phyloP scores from a whole-genome alignment of 2,329 filamentous ascomycete genomes.

The Colletotrichum sp. region DNA sequence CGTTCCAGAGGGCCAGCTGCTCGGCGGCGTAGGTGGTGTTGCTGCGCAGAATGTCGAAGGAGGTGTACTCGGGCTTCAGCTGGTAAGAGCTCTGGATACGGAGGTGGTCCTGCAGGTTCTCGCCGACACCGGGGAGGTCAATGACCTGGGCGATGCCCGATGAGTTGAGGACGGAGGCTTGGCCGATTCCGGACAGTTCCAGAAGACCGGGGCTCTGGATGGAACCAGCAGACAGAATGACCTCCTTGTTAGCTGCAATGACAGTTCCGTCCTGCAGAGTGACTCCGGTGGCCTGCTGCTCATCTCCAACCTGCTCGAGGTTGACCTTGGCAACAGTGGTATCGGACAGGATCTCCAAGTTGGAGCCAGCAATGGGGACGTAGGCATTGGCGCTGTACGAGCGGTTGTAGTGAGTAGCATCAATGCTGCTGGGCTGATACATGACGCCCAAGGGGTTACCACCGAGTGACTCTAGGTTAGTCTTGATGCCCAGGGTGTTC shows the following conservation, averaged over 20 bases:
- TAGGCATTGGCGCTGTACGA: conserved; percentile 53
- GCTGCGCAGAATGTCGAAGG: conserved; percentile 33
- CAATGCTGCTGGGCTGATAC: conserved; percentile 54
- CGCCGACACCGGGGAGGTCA: conserved; percentile 62
- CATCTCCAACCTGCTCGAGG: conserved; percentile 28
- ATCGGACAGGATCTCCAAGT: conserved; percentile 43
- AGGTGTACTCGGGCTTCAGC: conserved; percentile 34
- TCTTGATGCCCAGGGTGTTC: conserved; percentile 44
- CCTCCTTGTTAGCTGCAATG: conserved; percentile 32
- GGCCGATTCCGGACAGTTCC: conserved; percentile 62
- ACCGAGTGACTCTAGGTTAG: conserved; percentile 49
- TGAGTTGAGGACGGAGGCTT: conserved; percentile 47
- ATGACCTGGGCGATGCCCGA: conserved; percentile 52
- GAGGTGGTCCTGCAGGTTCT: conserved; percentile 40
- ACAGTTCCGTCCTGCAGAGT: conserved; percentile 27
- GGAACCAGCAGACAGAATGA: conserved; percentile 45
- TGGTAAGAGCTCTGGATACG: conserved; percentile 38
- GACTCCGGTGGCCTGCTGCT: conserved; percentile 25
- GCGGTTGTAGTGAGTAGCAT: conserved; percentile 49
- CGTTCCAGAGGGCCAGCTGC: conserved; percentile 41
- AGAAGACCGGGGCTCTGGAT: conserved; percentile 63
- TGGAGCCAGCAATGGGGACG: conserved; percentile 42
- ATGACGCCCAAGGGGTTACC: conserved; percentile 57
- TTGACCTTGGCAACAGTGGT: conserved; percentile 43
- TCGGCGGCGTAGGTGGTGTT: conserved; percentile 39